Base-by-base conservation (phyloP, 257 asterid genomes). In the Nicotiana tabacum region DNA sequence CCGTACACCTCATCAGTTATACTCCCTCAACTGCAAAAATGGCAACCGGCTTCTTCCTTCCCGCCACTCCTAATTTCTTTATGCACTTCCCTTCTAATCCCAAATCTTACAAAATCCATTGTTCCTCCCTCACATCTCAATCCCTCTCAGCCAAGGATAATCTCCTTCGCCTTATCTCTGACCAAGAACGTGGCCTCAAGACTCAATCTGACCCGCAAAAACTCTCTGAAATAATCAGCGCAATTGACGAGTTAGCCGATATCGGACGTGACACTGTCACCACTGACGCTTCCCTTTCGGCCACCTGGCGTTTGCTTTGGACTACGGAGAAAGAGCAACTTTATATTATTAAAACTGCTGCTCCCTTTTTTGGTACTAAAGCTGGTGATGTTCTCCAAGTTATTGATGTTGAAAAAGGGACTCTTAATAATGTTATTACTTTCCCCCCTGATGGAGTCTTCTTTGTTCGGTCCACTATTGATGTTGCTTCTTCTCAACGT, bases 241-340 rank as follows among this genome's bases (percentile, higher is more conserved):
- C 99, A 57, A 87, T 95, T 83, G 95, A 92, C 58, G 87, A 92
- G 58, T 60, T 94, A 18, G 89, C 97, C 72, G 81, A 84, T 72
- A 43, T 82, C 68, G 92, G 95, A 78, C 88, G 87, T n/a, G 89
- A 85, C 18, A 87, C 88, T 7, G 92, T 91, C 77, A 95, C 98
- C 58, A 92, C 98, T 5, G 91, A 51, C 64, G 21, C 83, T 9
- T 89, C 93, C 12, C 81, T 93, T 7, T 90, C 98, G 4, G 91
- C 89, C 83, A 95, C 97, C 88, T 94, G 99, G 98, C 90, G 98
- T 67, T 6, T 95, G 93, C 92, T 95, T 17, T 95, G 99, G 99
- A 95, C 99, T 77, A 95, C 99, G 2, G 99, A 95, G 97, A 95
- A 95, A 89, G 99, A 93, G 5, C 99, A 95, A 83, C 97, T 95